A percentile compares a stretch with the other conserved stretches of the same genome.
These are phyloP conservation scores for Asclepias syriaca DNA, from an alignment of 257 asterid species.

Conservation along the genomic window DNA sequence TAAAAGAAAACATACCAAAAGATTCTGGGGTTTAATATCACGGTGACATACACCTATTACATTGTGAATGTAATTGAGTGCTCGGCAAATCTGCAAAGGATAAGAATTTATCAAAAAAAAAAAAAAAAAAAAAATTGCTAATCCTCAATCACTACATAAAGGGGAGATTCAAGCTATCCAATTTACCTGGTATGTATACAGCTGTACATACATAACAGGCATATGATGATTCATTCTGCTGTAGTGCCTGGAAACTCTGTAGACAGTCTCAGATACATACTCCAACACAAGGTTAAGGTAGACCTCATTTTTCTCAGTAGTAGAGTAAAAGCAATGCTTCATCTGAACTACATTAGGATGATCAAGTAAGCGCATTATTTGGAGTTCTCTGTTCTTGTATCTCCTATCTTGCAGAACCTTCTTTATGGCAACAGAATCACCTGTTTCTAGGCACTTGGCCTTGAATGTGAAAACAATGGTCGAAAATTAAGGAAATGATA, in stretches of 20 bases:
- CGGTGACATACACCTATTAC: slow-evolving; percentile 86
- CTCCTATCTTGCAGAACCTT: slow-evolving; percentile 92
- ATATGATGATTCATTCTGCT: slow-evolving; percentile 64
- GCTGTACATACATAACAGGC: slow-evolving; percentile 69
- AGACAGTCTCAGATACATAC: slow-evolving; percentile 76
- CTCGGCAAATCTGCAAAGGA: slow-evolving; percentile 68
- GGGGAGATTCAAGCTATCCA: not conserved
- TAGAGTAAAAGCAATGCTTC: slow-evolving; percentile 78
- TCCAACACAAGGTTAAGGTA: slow-evolving; percentile 87
- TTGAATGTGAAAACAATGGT: slow-evolving; percentile 13
- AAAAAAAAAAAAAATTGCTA: not conserved
- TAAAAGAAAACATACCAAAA: slow-evolving; percentile 49
- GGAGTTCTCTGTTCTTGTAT: slow-evolving; percentile 88
- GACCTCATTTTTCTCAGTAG: slow-evolving; percentile 75
- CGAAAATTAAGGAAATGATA: slow-evolving; percentile 2
- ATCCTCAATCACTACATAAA: not conserved
- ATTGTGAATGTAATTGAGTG: slow-evolving; percentile 66
- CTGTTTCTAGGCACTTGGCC: slow-evolving; percentile 86
- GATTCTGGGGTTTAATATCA: slow-evolving; percentile 92
- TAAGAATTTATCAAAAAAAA: not conserved
- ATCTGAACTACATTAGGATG: slow-evolving; percentile 72
- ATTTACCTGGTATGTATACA: slow-evolving; percentile 76
- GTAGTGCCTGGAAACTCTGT: slow-evolving; percentile 74
- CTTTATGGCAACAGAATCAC: slow-evolving; percentile 78
- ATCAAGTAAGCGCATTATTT: slow-evolving; percentile 62